These are phyloP conservation scores for Paecilomyces dactylethromorphus DNA, from an alignment of 2,329 filamentous ascomycete genomes.

Conservation along the genomic window DNA sequence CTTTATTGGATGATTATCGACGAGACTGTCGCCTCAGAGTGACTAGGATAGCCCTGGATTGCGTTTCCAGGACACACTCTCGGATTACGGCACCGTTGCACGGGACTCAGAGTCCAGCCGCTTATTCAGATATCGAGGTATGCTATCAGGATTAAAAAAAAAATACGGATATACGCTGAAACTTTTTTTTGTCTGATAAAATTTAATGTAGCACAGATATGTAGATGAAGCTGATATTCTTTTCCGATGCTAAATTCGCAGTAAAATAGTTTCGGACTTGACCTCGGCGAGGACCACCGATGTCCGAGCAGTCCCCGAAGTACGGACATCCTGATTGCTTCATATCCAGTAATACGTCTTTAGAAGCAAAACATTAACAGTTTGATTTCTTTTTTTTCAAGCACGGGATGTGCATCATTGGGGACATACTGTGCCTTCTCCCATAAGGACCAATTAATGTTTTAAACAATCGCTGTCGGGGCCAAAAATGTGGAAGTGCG, in stretches of 20 bases:
- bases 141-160: not conserved
- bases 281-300: not conserved
- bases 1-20: not conserved
- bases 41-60: too few species aligned
- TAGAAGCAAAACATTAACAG: not conserved
- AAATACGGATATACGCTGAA: not conserved
- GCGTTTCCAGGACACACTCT: too few species aligned
- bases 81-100: too few species aligned
- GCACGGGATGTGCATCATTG: not conserved
- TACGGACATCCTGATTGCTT: not conserved
- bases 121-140: not conserved
- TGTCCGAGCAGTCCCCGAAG: not conserved
- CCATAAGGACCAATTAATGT: not conserved
- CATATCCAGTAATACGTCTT: not conserved
- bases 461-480: not conserved
- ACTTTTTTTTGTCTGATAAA: not conserved
- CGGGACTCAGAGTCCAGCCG: not conserved
- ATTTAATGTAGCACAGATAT: not conserved
- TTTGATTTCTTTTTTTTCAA: not conserved
- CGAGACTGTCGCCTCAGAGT: too few species aligned
- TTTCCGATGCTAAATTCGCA: not conserved
- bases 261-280: not conserved
- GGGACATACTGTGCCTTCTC: not conserved
- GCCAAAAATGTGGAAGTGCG: not conserved
- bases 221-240: not conserved